Evolutionary conservation across 768 basidiomycete genomes (phyloP), one percentile per base, ranked within the genome.

Genomic region (Phanerodontia chrysosporium): DNA sequence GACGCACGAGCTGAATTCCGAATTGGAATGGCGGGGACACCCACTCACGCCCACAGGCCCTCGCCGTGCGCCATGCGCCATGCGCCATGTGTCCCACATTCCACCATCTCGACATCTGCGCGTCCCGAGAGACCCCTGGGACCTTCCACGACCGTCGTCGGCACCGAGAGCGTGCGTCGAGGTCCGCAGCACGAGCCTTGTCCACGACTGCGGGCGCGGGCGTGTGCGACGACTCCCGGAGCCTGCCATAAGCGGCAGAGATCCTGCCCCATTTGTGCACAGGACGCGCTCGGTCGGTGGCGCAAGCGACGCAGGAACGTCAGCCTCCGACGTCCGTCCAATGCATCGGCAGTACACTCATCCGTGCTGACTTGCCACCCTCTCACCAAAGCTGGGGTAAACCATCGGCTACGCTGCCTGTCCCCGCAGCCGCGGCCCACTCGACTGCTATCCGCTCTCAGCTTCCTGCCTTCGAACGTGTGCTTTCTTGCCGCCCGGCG

Each of bases 31-130:
- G 28, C 29, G 8, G n/a, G 30, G n/a, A 29, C 49, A 32, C 49
- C 49, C 49, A 51, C 49, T 30, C 49, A 51, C 49, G 49, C 49
- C 49, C 49, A 51, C 49, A 21, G 39, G 32, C 18, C 12, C 29
- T 51, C 28, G 8, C 49, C 28, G 28, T 49, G n/a, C 45, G 25
- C 49, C 49, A 29, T 16, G 29, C 25, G 25, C n/a, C 24, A 13
- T 18, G 39, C 10, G 8, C 39, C 18, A 18, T 35, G 32, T 13
- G 32, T 35, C 32, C 6, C 32, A 35, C 6, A 7, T 13, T 35
- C 32, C 32, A 13, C 32, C 32, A 18, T 7, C 14, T 35, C 32
- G 32, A 8, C 39, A 7, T 12, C 39, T 18, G 39, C 39, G 18
- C 8, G 39, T 18, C 39, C 39, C 39, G 39, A 18, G 39, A 18